These are phyloP conservation scores for Sporothrix brasiliensis DNA, from an alignment of 2,329 filamentous ascomycete genomes.

Conservation along the genomic window DNA sequence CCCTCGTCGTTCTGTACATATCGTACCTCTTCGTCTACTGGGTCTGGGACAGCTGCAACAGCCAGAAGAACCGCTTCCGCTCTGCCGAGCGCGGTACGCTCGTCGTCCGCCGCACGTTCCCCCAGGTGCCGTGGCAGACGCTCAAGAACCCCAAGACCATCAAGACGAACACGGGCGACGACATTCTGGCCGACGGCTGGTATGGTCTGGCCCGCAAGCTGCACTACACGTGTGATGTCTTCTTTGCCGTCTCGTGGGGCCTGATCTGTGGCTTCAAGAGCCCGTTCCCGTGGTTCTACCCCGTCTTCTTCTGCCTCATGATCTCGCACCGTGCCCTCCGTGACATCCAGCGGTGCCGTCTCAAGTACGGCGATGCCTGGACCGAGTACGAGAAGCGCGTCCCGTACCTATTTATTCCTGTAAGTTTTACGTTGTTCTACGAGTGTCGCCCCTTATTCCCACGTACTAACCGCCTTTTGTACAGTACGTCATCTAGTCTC, in stretches of 20 bases:
- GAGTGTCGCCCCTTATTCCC: neutral
- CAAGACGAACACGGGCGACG: conserved; percentile 67
- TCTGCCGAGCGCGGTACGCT: conserved; percentile 67
- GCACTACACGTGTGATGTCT: conserved; percentile 79
- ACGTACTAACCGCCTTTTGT: neutral
- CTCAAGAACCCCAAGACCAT: conserved; percentile 73
- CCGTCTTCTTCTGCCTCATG: conserved; percentile 79
- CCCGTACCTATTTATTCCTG: conserved; percentile 52
- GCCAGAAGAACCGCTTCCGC: conserved; percentile 83
- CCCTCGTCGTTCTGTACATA: conserved; percentile 62
- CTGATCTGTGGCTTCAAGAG: conserved; percentile 77
- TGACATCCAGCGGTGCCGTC: conserved; percentile 75
- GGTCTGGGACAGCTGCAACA: conserved; percentile 82
- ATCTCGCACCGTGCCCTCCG: conserved; percentile 76
- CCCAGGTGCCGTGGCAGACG: conserved; percentile 76
- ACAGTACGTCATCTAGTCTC: conserved; percentile 30
- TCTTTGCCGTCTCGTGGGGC: conserved; percentile 76
- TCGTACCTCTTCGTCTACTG: conserved; percentile 77
- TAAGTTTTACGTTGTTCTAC: conserved; percentile 38
- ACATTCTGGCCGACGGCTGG: conserved; percentile 76
- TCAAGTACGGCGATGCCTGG: conserved; percentile 65
- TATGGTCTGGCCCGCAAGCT: conserved; percentile 74
- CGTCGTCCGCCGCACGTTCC: conserved; percentile 71
- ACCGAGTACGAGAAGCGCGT: conserved; percentile 38
- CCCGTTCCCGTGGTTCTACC: conserved; percentile 91